These are phyloP conservation scores for Microsporum ferrugineum DNA, from an alignment of 2,329 filamentous ascomycete genomes.

Conservation along the genomic window DNA sequence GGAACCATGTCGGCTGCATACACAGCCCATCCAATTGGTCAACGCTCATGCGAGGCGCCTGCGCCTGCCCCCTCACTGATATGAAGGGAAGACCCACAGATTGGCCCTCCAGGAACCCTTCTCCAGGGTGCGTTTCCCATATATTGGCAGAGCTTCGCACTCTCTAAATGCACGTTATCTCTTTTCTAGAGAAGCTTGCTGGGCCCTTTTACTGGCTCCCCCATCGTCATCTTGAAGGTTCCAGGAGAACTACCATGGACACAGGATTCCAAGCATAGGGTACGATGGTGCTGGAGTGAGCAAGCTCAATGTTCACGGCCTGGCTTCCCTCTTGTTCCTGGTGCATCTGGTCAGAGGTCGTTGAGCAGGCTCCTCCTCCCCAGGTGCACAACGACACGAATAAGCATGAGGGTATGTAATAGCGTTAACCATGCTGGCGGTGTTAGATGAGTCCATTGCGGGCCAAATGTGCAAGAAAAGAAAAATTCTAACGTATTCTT, in stretches of 20 bases:
- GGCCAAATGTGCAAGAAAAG: neutral
- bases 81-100: neutral
- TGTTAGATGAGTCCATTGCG: neutral
- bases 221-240: neutral
- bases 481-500: neutral
- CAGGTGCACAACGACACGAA: conserved; percentile 11
- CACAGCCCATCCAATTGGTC: neutral
- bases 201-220: neutral
- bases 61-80: neutral
- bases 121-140: neutral
- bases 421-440: too few relatives aligned
- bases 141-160: neutral
- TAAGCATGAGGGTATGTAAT: neutral
- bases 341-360: conserved; percentile 23
- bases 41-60: neutral
- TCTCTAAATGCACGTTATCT: too few relatives aligned
- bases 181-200: neutral
- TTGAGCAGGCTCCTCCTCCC: conserved; percentile 19
- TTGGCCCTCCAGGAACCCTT: neutral
- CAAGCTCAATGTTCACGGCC: conserved; percentile 29
- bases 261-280: conserved; percentile 1
- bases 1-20: conserved; percentile 1
- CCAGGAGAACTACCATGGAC: conserved; percentile 7
- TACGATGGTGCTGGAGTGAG: conserved; percentile 24
- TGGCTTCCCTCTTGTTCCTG: conserved; percentile 32